These are phyloP conservation scores for Chytriomyces confervae DNA, from an alignment of 192 early-diverging fungal species.

Conservation along the genomic window DNA sequence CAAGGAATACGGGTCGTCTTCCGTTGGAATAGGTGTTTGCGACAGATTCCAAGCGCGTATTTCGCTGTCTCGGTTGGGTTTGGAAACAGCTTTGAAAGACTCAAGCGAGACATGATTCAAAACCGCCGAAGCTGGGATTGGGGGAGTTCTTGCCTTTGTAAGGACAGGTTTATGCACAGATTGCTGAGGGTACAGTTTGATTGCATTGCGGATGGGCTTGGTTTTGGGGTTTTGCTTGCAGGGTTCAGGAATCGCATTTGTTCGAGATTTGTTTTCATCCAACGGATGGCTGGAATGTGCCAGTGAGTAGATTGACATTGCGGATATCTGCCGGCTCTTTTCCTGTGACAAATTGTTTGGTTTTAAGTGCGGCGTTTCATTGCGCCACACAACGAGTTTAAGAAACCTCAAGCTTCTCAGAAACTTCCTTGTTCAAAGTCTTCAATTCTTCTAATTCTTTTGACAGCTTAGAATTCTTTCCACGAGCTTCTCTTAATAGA, in stretches of 20 bases:
- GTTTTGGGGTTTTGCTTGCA: not conserved
- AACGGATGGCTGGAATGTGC: not conserved
- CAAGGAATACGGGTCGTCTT: not conserved
- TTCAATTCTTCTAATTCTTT: conserved; percentile 21
- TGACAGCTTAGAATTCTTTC: conserved; percentile 6
- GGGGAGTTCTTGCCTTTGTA: not conserved
- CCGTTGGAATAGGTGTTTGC: not conserved
- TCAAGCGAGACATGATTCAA: not conserved
- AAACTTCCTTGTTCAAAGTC: not conserved
- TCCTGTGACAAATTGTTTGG: conserved; percentile 8
- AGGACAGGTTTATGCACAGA: conserved; percentile 15
- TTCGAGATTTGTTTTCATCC: not conserved
- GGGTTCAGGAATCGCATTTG: not conserved
- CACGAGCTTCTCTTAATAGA: conserved; percentile 4
- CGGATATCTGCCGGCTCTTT: conserved; percentile 20
- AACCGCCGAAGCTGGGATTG: no score
- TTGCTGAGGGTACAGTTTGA: conserved; percentile 7
- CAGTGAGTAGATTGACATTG: conserved; percentile 19
- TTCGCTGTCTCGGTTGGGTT: conserved; percentile 6
- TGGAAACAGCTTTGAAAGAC: not conserved
- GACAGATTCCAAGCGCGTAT: conserved; percentile 22
- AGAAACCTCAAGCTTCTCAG: conserved; percentile 26
- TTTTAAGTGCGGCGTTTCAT: not conserved
- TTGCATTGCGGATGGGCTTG: not conserved
- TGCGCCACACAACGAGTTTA: not conserved